A percentile compares a stretch with the other conserved stretches of the same genome.
phyloP scores from a whole-genome alignment of 2,329 filamentous ascomycete species.

The Diplodia intermedia region DNA sequence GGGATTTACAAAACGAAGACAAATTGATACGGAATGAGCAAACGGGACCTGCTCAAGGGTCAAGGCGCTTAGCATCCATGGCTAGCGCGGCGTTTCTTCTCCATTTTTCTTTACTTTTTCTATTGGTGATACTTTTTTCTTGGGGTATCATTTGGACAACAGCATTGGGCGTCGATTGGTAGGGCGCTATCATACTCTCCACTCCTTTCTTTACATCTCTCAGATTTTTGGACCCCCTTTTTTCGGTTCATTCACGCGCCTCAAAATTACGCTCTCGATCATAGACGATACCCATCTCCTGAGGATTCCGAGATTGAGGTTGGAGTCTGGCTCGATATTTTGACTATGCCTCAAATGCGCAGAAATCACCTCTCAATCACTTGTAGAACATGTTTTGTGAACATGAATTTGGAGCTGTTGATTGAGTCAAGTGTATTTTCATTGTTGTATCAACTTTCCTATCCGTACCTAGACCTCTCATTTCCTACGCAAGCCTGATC shows the following conservation, averaged over 20 bases:
- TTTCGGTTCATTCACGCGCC: neutral
- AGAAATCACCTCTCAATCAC: neutral
- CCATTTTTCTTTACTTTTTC: neutral
- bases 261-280: conserved; percentile 1
- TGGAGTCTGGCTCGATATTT: neutral
- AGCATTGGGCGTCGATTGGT: neutral
- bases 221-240: too few relatives aligned
- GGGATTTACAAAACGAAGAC: neutral
- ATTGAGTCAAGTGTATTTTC: neutral
- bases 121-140: neutral
- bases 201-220: neutral
- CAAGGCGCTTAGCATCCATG: conserved; percentile 10
- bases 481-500: neutral
- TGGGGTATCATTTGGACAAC: neutral
- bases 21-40: neutral
- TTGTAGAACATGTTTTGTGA: neutral
- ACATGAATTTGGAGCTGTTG: neutral
- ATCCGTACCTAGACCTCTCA: neutral
- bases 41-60: neutral
- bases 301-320: too few relatives aligned
- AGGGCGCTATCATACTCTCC: neutral
- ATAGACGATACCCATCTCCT: conserved; percentile 13
- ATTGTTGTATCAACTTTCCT: neutral
- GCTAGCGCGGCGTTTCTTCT: neutral
- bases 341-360: neutral